A percentile compares a stretch with the other conserved stretches of the same genome.
Conservation (phyloP, 371 early-diverging fungal genomes). For the Cokeromyces recurvatus region DNA sequence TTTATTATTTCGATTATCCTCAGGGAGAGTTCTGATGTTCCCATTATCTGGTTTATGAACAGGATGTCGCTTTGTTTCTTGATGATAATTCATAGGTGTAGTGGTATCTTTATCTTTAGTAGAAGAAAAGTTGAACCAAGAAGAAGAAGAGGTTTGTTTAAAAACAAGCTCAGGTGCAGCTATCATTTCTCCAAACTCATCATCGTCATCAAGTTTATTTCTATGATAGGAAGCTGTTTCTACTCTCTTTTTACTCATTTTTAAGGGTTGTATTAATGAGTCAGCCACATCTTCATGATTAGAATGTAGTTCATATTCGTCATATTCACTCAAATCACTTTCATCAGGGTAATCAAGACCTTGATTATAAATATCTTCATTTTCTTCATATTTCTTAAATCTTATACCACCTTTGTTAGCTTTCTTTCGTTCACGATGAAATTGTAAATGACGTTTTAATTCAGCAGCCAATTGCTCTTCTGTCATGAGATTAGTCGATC, state of each 20-base stretch:
- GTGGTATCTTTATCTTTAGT: no score
- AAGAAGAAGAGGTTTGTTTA: not conserved
- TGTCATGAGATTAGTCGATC: conserved; percentile 4
- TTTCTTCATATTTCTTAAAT: conserved; percentile 10
- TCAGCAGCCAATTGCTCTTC: conserved; percentile 22
- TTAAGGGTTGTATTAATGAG: conserved; percentile 3
- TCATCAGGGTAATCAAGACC: conserved; percentile 1
- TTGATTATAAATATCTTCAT: not conserved
- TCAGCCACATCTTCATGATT: not conserved
- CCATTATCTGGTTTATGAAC: not conserved
- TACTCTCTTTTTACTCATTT: not conserved
- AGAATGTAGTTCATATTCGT: not conserved
- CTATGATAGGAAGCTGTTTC: not conserved
- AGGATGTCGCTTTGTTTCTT: no score
- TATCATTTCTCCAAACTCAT: conserved; percentile 24
- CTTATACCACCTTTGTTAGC: conserved; percentile 6
- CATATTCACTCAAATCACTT: conserved; percentile 4
- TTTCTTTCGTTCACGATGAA: conserved; percentile 10
- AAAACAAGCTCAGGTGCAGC: conserved; percentile 8
- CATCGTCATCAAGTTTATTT: conserved; percentile 7
- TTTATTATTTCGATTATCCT: conserved; percentile 3
- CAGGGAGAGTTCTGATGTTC: conserved; percentile 6
- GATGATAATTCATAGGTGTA: no score
- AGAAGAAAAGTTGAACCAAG: not conserved
- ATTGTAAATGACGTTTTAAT: conserved; percentile 21